Evolutionary conservation across 1,139 yeast species (phyloP), one percentile per base, ranked within the genome.

Genomic region (Candida pseudoviswanathii): DNA sequence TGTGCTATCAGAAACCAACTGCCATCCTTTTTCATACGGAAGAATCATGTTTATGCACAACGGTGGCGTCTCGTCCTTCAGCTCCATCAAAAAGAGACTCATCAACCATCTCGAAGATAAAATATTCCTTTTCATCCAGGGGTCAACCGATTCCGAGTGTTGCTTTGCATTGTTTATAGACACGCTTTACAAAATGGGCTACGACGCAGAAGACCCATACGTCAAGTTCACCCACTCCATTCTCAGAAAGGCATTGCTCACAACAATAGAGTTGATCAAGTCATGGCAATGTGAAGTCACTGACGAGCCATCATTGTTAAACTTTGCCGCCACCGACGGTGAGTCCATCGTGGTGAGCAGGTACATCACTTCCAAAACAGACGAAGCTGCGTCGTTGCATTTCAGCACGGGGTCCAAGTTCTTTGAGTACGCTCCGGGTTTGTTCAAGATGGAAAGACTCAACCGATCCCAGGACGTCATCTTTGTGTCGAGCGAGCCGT

Each of bases 251-350:
- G 97, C 97, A 0, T 65, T 94, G 52, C 69, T 86, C 41, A 77
- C 78, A 50, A 89, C 97, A 0, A 89, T 94, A 26, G 88, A 81
- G 45, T 73, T 80, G 51, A 80, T 94, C 51, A 89, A 86, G 59
- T 77, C 78, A 46, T 92, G 97, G 82, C 86, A 55, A 65, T 70
- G 53, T 54, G 70, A 51, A 57, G 67, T 61, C 44, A 70, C 70
- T 11, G 53, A 51, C 29, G 98, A 92, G 62, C 99, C 99, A 0
- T 89, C 96, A 10, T 71, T 94, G 54, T 73, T 94, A 57, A 94
- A 94, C 65, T 89, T 94, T 67, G 99, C 99, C 0, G 91, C 92
- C 6, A 92, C 98, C 0, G 98, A 94, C 65, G 98, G 98, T 7
- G 81, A 82, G 46, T 79, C 89, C n/a, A 89, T 92, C 6, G 95